These are phyloP conservation scores for Cladosporium sp. DNA, from an alignment of 2,329 filamentous ascomycete genomes.

Conservation along the genomic window DNA sequence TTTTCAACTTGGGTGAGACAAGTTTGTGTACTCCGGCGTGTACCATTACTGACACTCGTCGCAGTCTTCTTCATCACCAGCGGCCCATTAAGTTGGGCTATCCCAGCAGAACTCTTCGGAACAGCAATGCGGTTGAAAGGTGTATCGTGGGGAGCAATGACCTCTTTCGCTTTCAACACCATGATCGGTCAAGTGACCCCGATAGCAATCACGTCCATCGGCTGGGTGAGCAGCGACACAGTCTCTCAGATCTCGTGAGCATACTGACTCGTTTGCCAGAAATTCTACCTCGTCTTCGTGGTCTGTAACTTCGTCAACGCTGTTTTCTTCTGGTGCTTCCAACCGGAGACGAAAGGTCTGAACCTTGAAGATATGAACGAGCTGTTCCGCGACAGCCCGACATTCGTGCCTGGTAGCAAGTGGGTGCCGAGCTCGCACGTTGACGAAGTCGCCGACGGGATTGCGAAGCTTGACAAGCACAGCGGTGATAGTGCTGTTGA, in stretches of 20 bases:
- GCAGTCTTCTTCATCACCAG: slow-evolving; percentile 9
- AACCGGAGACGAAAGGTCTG: slow-evolving; percentile 69
- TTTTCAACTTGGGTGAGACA: slow-evolving; percentile 27
- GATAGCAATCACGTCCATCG: slow-evolving; percentile 27
- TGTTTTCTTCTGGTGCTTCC: slow-evolving; percentile 59
- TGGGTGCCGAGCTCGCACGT: slow-evolving; percentile 29
- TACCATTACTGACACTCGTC: not conserved
- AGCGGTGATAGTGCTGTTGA: not conserved
- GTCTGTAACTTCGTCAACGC: slow-evolving; percentile 32
- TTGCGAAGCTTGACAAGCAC: slow-evolving; percentile 3
- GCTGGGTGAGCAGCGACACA: slow-evolving; percentile 21
- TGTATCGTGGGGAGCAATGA: slow-evolving; percentile 28
- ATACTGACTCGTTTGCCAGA: not conserved
- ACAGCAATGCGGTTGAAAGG: slow-evolving; percentile 29
- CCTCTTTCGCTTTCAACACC: slow-evolving; percentile 35
- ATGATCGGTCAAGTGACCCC: slow-evolving; percentile 35
- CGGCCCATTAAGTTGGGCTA: slow-evolving; percentile 29
- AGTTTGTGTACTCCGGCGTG: not conserved
- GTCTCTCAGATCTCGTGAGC: not conserved
- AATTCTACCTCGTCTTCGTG: slow-evolving; percentile 32
- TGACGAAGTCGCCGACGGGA: slow-evolving; percentile 22
- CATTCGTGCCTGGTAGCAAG: slow-evolving; percentile 27
- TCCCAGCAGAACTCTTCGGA: slow-evolving; percentile 34
- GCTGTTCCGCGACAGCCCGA: slow-evolving; percentile 27
- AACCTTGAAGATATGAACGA: slow-evolving; percentile 31